A percentile compares a stretch with the other conserved stretches of the same genome.
Evolutionary conservation across 176 grass and related monocot genomes (phyloP).

Genomic region (Juncus inflexus): DNA sequence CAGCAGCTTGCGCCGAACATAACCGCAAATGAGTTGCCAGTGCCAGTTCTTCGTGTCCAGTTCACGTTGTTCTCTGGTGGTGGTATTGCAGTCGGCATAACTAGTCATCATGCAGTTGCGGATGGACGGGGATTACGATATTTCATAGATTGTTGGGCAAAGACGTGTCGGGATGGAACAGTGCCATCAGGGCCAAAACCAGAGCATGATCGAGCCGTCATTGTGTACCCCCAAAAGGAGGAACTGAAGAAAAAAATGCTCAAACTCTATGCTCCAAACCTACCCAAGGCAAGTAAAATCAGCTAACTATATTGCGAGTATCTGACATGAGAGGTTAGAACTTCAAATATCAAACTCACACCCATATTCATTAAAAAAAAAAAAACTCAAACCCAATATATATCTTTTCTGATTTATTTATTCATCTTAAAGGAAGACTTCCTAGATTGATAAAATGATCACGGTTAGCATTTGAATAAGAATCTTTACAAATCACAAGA

Average conservation of each 20-base stretch:
- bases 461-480: too few relatives aligned
- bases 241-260: neutral
- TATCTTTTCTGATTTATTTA: too few relatives aligned
- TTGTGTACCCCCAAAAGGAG: constrained; percentile 1
- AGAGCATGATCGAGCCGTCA: constrained; percentile 14
- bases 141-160: constrained; percentile 12
- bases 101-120: constrained; percentile 15
- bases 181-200: neutral
- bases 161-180: neutral
- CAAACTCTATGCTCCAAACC: neutral
- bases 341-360: too few relatives aligned
- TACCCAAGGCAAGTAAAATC: constrained; percentile 1
- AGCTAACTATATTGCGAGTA: too few relatives aligned
- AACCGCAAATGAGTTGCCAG: constrained; percentile 9
- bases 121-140: constrained; percentile 21
- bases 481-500: too few relatives aligned
- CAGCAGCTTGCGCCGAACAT: constrained; percentile 15
- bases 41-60: constrained; percentile 10
- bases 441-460: too few relatives aligned
- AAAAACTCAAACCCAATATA: too few relatives aligned
- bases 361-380: too few relatives aligned
- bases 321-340: too few relatives aligned
- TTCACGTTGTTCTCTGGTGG: constrained; percentile 11
- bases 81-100: constrained; percentile 17
- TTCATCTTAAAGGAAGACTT: too few relatives aligned